phyloP scores from a whole-genome alignment of 139 green algal species.

The Zygnema cylindricum region DNA sequence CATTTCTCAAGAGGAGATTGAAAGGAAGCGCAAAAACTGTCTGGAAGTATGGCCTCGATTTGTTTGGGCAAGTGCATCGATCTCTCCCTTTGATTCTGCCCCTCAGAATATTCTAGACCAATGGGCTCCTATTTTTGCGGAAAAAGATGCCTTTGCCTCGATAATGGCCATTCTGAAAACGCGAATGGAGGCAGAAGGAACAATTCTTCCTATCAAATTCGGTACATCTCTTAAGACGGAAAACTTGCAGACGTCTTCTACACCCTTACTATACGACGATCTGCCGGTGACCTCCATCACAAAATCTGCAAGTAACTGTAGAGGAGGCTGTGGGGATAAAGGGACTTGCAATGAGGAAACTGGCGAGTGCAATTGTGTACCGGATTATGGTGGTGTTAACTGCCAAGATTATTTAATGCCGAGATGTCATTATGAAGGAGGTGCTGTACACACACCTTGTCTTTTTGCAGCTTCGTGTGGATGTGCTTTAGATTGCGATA shows the following conservation, averaged over 20 bases:
- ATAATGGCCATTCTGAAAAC: background rate
- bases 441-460: background rate
- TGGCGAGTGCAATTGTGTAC: background rate
- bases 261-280: background rate
- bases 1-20: constrained; percentile 32
- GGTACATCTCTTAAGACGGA: background rate
- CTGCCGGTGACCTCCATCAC: background rate
- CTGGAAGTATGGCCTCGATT: constrained; percentile 8
- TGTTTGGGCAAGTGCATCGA: constrained; percentile 10
- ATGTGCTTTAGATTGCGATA: constrained; percentile 20
- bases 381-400: background rate
- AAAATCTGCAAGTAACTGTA: background rate
- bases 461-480: background rate
- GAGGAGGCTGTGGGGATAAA: background rate
- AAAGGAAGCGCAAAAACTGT: background rate
- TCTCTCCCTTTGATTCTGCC: background rate
- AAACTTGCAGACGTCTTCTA: background rate
- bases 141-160: constrained; percentile 12
- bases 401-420: background rate
- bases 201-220: background rate
- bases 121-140: background rate
- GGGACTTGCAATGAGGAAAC: constrained; percentile 27
- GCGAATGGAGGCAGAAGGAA: background rate
- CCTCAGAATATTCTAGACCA: background rate
- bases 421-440: background rate